These are phyloP conservation scores for Hanseniaspora jakobsenii DNA, from an alignment of 805 yeast species.

Conservation along the genomic window DNA sequence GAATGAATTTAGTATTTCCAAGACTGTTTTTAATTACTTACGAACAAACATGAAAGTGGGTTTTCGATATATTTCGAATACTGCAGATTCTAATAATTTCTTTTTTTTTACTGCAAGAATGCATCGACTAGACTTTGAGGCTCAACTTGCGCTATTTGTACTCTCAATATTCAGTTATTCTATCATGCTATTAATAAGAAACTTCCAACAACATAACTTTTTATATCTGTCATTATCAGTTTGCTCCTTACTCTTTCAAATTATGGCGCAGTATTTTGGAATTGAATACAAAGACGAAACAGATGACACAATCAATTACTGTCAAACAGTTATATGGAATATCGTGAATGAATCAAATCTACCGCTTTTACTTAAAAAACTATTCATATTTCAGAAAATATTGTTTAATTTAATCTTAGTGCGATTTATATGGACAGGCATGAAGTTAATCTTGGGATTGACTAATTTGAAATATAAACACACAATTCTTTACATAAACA, in stretches of 20 bases:
- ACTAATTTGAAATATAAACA: background rate
- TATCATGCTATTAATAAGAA: no score
- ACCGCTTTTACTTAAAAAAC: background rate
- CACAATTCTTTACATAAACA: background rate
- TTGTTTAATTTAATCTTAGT: no score
- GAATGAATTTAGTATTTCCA: no score
- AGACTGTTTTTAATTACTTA: no score
- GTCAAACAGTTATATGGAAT: background rate
- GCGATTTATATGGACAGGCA: no score
- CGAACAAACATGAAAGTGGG: no score
- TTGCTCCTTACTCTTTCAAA: background rate
- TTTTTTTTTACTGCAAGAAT: no score
- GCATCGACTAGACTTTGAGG: background rate
- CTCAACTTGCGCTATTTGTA: background rate
- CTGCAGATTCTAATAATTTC: no score
- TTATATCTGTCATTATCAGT: background rate
- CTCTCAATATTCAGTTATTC: background rate
- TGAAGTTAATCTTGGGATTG: no score
- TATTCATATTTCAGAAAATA: no score
- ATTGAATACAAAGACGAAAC: background rate
- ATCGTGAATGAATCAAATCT: background rate
- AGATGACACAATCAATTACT: background rate
- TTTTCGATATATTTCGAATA: background rate
- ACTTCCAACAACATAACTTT: no score
- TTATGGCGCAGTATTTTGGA: background rate